Percentiles rank a stretch among this genome's conserved stretches.
Conservation (phyloP, 2,329 filamentous ascomycete species). For the Alternaria gansuensis region DNA sequence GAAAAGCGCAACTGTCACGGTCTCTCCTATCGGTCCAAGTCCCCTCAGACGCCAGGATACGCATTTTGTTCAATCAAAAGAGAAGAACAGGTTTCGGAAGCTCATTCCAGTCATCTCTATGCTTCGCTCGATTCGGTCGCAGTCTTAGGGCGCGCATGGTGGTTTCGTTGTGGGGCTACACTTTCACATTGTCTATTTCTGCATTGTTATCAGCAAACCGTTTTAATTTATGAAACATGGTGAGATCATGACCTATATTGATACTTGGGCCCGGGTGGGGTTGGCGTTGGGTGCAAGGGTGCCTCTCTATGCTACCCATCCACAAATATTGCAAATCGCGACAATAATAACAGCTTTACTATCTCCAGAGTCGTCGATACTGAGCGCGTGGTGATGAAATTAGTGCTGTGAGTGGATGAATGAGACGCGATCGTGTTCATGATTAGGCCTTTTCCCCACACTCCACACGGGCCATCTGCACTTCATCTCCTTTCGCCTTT, state of each 20-base stretch:
- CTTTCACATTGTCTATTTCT: background rate
- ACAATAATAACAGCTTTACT: no score
- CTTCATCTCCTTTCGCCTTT: background rate
- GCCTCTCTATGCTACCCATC: background rate
- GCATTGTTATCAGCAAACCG: background rate
- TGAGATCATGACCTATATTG: conserved; percentile 4
- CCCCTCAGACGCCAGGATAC: conserved; percentile 31
- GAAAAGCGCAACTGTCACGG: conserved; percentile 22
- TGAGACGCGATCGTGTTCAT: background rate
- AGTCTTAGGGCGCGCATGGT: background rate
- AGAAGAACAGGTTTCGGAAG: conserved; percentile 32
- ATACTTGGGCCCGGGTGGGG: background rate
- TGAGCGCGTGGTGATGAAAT: background rate
- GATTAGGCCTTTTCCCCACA: background rate
- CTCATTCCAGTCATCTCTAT: conserved; percentile 26
- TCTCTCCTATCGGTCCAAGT: conserved; percentile 21
- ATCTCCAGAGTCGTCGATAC: no score
- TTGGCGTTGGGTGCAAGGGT: conserved; percentile 14
- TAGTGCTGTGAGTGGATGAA: background rate
- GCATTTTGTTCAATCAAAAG: conserved; percentile 27
- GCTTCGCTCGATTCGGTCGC: conserved; percentile 21
- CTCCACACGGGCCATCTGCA: conserved; percentile 3
- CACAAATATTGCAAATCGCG: no score
- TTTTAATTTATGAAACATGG: conserved; percentile 11
- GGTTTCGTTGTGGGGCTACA: background rate